Percentiles rank a stretch among this genome's conserved stretches.
These are phyloP conservation scores for Fraxinus cuspidata DNA, from an alignment of 257 asterid genomes.

Conservation along the genomic window DNA sequence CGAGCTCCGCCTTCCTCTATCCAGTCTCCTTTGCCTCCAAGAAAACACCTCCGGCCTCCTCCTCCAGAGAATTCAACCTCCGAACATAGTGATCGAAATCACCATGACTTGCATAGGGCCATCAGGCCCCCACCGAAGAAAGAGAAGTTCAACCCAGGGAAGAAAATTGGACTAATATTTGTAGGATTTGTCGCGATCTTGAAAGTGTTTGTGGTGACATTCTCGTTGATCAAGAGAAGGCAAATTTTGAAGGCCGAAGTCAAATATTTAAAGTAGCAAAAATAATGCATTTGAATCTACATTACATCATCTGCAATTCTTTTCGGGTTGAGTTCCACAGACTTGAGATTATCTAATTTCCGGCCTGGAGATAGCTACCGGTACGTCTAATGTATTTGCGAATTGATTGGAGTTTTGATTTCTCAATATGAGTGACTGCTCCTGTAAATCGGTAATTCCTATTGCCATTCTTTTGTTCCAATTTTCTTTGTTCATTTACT, in stretches of 20 bases:
- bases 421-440: conserved; percentile 29
- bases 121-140: background rate
- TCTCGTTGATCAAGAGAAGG: background rate
- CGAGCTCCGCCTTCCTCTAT: background rate
- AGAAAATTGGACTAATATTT: background rate
- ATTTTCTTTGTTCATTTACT: too few relatives aligned
- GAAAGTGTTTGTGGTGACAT: background rate
- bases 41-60: too few relatives aligned
- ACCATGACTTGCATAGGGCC: too few relatives aligned
- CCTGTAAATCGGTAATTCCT: conserved; percentile 49
- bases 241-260: background rate
- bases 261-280: too few relatives aligned
- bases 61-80: too few relatives aligned
- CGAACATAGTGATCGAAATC: too few relatives aligned
- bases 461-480: conserved; percentile 24
- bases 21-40: background rate
- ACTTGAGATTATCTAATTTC: too few relatives aligned
- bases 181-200: background rate
- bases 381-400: background rate
- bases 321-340: too few relatives aligned
- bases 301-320: too few relatives aligned
- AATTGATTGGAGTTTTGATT: background rate
- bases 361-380: too few relatives aligned
- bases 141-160: background rate
- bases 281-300: too few relatives aligned